Conservation (phyloP, 257 asterid species). For the Gardenia jasminoides region DNA sequence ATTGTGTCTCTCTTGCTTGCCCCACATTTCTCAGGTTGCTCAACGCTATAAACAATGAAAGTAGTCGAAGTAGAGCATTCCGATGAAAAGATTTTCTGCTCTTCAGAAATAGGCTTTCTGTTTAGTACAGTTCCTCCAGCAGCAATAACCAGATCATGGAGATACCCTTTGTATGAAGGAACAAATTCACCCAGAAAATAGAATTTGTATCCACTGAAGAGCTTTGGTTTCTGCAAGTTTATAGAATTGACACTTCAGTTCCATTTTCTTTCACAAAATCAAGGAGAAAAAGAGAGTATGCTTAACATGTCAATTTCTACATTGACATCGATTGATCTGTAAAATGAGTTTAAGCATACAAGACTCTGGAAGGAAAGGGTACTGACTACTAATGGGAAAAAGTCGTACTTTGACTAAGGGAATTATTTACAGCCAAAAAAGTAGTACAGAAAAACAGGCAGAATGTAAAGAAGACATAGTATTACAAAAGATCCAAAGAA, state of each 20-base stretch:
- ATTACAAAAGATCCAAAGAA: neutral
- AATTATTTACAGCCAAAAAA: neutral
- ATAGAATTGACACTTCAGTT: neutral
- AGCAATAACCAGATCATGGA: slow-evolving; percentile 72
- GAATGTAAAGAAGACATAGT: neutral
- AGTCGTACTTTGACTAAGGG: neutral
- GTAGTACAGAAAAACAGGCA: neutral
- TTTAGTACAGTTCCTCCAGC: slow-evolving; percentile 83
- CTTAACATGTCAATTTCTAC: neutral
- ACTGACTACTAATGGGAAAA: neutral
- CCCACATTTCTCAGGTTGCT: slow-evolving; percentile 48
- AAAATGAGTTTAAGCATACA: neutral
- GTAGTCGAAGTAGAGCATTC: slow-evolving; percentile 29
- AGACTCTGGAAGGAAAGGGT: neutral
- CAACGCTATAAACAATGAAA: slow-evolving; percentile 56
- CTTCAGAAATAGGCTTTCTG: slow-evolving; percentile 66
- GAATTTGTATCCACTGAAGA: slow-evolving; percentile 60
- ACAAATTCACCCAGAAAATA: slow-evolving; percentile 66
- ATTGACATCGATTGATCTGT: neutral
- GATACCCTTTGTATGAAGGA: slow-evolving; percentile 67
- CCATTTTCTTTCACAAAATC: neutral
- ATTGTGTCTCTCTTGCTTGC: slow-evolving; percentile 30
- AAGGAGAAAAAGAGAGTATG: neutral
- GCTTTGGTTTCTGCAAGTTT: slow-evolving; percentile 76
- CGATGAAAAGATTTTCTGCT: slow-evolving; percentile 21